phyloP scores from a whole-genome alignment of 352 stramenopile genomes.

The Saprolegnia diclina region DNA sequence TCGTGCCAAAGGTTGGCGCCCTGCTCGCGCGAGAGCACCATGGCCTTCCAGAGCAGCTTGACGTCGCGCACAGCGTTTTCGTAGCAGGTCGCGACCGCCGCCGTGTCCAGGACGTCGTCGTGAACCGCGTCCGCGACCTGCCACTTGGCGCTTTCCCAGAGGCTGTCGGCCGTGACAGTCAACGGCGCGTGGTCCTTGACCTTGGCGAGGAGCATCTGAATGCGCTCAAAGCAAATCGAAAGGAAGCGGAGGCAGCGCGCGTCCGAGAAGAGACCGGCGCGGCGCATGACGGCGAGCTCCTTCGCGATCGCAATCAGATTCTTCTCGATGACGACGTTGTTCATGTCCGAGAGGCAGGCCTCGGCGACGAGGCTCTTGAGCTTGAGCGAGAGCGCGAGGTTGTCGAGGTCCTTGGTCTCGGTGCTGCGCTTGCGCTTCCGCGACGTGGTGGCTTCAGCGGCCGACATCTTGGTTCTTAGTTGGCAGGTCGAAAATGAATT shows the following conservation, averaged over 20 bases:
- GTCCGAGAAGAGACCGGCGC: constrained; percentile 67
- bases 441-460: background rate
- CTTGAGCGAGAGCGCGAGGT: constrained; percentile 73
- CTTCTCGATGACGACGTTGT: constrained; percentile 80
- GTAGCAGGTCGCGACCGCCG: constrained; percentile 13
- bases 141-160: constrained; percentile 28
- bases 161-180: constrained; percentile 7
- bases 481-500: background rate
- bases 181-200: background rate
- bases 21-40: constrained; percentile 68
- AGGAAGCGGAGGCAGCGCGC: constrained; percentile 75
- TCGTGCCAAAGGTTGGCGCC: constrained; percentile 81
- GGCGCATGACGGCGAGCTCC: constrained; percentile 69
- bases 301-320: constrained; percentile 78
- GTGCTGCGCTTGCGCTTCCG: constrained; percentile 13
- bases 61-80: constrained; percentile 43
- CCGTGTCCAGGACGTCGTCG: background rate
- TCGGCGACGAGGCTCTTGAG: constrained; percentile 82
- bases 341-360: constrained; percentile 79
- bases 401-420: constrained; percentile 42
- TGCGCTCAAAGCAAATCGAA: constrained; percentile 55
- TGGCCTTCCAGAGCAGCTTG: constrained; percentile 74
- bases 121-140: constrained; percentile 16
- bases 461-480: constrained; percentile 6
- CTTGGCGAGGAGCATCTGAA: constrained; percentile 56